phyloP scores from a whole-genome alignment of 2,329 filamentous ascomycete species.

The Pyrenochaeta sp. region DNA sequence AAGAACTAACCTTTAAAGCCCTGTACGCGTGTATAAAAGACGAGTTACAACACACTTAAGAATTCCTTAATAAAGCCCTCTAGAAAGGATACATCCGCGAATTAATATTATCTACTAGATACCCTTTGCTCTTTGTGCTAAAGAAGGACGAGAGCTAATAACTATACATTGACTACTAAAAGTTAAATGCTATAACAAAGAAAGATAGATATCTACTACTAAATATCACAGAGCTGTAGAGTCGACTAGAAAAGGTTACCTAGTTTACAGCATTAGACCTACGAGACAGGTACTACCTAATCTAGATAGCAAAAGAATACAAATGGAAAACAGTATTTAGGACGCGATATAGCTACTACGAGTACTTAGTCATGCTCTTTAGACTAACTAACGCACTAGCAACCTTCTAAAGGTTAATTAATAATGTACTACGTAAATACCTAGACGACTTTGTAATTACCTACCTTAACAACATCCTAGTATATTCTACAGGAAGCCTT shows the following conservation, averaged over 20 bases:
- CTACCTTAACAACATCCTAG: neutral
- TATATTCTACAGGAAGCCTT: neutral
- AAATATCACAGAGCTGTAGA: slow-evolving; percentile 11
- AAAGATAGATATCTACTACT: slow-evolving; percentile 15
- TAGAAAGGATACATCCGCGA: neutral
- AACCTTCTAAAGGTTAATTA: slow-evolving; percentile 14
- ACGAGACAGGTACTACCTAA: slow-evolving; percentile 8
- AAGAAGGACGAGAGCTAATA: neutral
- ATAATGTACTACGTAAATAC: slow-evolving; percentile 2
- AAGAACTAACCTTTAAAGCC: too few species aligned
- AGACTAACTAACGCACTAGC: slow-evolving; percentile 5
- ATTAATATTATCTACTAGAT: neutral
- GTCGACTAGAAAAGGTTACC: slow-evolving; percentile 9
- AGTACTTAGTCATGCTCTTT: slow-evolving; percentile 12
- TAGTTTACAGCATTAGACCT: slow-evolving; percentile 15
- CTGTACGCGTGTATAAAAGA: too few species aligned
- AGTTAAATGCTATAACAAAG: slow-evolving; percentile 5
- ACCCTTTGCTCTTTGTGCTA: neutral
- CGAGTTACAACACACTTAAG: too few species aligned
- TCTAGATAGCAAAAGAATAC: slow-evolving; percentile 8
- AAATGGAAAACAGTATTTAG: slow-evolving; percentile 16
- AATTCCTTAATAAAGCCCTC: neutral
- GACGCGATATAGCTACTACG: slow-evolving; percentile 7
- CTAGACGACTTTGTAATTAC: neutral
- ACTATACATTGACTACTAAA: neutral